phyloP scores from a whole-genome alignment of 129 eudicot species.

The Tagetes erecta region DNA sequence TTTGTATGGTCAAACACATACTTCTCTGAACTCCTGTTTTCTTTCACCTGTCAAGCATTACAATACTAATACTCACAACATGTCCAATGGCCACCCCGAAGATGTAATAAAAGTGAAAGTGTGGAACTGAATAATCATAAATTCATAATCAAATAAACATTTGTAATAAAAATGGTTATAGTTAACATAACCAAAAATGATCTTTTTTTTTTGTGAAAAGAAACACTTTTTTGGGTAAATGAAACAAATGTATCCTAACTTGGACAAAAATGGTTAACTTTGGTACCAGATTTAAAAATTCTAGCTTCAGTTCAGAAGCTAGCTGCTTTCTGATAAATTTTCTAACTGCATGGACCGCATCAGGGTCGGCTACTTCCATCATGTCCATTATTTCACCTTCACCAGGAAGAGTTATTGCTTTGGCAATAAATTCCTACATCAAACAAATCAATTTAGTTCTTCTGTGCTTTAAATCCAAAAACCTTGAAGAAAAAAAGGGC shows the following conservation, averaged over 20 bases:
- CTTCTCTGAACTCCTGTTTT: conserved; percentile 59
- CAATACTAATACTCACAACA: conserved; percentile 6
- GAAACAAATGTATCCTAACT: neutral
- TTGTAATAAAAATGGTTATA: neutral
- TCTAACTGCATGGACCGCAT: conserved; percentile 96
- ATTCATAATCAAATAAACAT: neutral
- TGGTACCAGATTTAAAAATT: conserved; percentile 56
- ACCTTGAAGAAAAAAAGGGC: neutral
- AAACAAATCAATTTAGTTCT: conserved; percentile 1
- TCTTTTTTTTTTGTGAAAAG: neutral
- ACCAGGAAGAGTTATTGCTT: conserved; percentile 90
- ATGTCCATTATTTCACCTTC: conserved; percentile 96
- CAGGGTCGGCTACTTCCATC: conserved; percentile 97
- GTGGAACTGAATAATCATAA: neutral
- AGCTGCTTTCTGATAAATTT: conserved; percentile 78
- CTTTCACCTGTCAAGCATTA: conserved; percentile 56
- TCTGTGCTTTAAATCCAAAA: neutral
- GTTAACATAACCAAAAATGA: no score
- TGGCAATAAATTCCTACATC: conserved; percentile 84
- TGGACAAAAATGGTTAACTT: neutral
- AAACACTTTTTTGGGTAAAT: neutral
- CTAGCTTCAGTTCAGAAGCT: conserved; percentile 72
- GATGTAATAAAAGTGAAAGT: neutral
- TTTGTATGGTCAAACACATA: conserved; percentile 64
- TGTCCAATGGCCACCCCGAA: neutral